Evolutionary conservation across 2,329 filamentous ascomycete species (phyloP).

Genomic region (Talaromyces funiculosus): DNA sequence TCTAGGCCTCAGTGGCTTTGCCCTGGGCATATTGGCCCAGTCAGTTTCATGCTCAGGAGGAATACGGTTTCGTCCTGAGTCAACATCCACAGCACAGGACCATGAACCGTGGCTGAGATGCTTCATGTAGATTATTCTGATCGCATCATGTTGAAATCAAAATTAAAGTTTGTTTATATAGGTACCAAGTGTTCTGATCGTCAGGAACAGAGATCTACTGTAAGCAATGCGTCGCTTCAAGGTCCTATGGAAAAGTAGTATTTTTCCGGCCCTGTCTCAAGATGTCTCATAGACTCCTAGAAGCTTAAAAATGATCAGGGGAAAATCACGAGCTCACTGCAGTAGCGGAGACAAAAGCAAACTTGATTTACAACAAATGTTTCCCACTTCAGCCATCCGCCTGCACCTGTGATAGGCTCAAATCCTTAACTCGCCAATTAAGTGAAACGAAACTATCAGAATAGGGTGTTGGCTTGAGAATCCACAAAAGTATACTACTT

Average conservation of each 20-base stretch:
- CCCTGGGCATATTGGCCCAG: background rate
- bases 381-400: background rate
- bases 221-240: background rate
- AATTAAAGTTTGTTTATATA: background rate
- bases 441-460: background rate
- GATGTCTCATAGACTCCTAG: background rate
- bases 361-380: background rate
- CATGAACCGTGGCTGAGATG: background rate
- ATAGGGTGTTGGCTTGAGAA: background rate
- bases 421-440: background rate
- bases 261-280: background rate
- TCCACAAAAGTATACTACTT: background rate
- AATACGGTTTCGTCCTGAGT: background rate
- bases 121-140: background rate
- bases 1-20: background rate
- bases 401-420: background rate
- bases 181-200: no score
- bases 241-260: background rate
- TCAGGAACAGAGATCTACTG: background rate
- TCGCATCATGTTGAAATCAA: background rate
- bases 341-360: background rate
- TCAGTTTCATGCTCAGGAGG: background rate
- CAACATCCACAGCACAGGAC: background rate
- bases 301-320: background rate
- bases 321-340: background rate